Base-by-base conservation (phyloP, 805 yeast genomes). In the baker's yeast (Saccharomyces cerevisiae) region DNA sequence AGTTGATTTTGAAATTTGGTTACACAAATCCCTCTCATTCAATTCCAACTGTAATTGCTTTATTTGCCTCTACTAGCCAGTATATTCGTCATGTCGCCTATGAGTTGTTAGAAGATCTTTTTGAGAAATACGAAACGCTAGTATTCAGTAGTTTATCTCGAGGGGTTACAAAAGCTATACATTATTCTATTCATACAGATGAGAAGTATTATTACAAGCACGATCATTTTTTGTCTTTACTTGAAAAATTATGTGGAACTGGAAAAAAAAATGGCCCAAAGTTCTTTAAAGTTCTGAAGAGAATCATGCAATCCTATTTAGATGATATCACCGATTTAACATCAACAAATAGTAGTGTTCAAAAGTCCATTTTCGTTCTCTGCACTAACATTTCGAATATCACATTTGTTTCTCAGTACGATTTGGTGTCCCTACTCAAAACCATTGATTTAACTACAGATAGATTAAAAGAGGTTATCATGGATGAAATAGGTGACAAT, bases 11-110 rank as follows among this genome's bases (percentile, higher is more conserved):
- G 9, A 75, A 75, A 29, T 74, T 82, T 52, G 96, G 96, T 0
- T 85, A 80, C 67, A 85, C 86, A 0, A 87, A 85, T 62, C 96
- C 96, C 0, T 78, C 86, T 53, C 61, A 79, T 4, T 80, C 89
- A 61, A 78, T 84, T 5, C 79, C 90, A 0, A 84, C 90, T 0
- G 74, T 87, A 0, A 77, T 88, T 53, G 92, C 92, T 0, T 70
- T 89, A 36, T 83, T 83, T 54, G 74, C 87, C 0, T 81, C 89
- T 0, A 68, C 73, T 0, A 68, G 72, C 17, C 65, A 63, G 3
- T 63, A 68, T 10, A 74, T 86, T 17, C 72, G 77, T 31, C 65
- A 65, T 2, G 68, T 77, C 10, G 89, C 90, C 0, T 54, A 73
- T 0, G 75, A 73, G 0, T 69, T 87, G 53, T 87, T 86, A 59